These are phyloP conservation scores for Aspergillus incahuasiensis DNA, from an alignment of 495 filamentous ascomycete species.

Conservation along the genomic window DNA sequence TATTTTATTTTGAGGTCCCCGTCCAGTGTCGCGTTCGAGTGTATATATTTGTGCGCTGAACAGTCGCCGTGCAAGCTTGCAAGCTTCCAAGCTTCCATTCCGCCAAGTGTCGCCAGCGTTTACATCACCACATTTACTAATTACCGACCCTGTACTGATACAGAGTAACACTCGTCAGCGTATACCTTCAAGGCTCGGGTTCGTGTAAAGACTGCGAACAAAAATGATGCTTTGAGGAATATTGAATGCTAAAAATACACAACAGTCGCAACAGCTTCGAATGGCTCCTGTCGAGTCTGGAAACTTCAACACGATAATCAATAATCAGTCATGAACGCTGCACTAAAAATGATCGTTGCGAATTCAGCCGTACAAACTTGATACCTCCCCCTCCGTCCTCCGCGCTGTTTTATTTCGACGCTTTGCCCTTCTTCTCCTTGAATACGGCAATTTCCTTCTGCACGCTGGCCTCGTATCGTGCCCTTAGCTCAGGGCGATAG, in stretches of 20 bases:
- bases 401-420: slow-evolving; percentile 6
- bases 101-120: background rate
- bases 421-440: slow-evolving; percentile 30
- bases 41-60: background rate
- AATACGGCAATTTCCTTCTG: slow-evolving; percentile 52
- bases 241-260: background rate
- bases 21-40: no score
- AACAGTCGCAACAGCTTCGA: background rate
- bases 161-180: background rate
- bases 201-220: background rate
- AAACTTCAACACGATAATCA: background rate
- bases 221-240: background rate
- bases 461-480: slow-evolving; percentile 70
- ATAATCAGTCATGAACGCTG: background rate
- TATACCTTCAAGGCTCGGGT: background rate
- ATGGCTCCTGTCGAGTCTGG: background rate
- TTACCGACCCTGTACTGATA: background rate
- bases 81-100: background rate
- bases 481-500: slow-evolving; percentile 81
- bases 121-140: background rate
- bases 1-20: no score
- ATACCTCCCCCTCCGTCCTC: background rate
- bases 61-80: background rate
- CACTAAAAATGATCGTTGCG: background rate
- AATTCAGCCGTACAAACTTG: background rate